Evolutionary conservation across 2,329 filamentous ascomycete species (phyloP), one percentile per base, ranked within the genome.

Genomic region (Cercospora nicotianae): DNA sequence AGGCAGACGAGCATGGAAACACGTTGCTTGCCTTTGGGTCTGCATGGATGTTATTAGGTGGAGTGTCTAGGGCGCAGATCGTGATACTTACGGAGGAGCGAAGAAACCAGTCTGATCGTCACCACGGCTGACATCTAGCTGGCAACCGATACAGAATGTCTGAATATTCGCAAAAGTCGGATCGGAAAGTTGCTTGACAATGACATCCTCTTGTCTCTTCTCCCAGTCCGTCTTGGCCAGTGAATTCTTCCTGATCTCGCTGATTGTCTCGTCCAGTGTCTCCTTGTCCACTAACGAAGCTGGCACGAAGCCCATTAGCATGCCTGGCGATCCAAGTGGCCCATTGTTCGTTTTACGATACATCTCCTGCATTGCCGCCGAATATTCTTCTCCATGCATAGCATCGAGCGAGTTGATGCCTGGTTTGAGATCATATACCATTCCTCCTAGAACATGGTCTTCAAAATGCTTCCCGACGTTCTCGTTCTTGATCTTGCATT

Each of bases 401-500:
- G 76, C 74, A 67, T 80, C 78, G 48, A 80, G 67, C 3, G 76
- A 78, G 8, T 72, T 67, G 28, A 77, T 66, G 13, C 77, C 79
- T 10, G 73, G 70, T 23, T 68, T 69, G 1, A 77, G 70, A 55
- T 78, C 74, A 60, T 74, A 78, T 2, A 76, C 64, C 72, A 77
- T 75, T 23, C 75, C 74, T n/a, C 67, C 71, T 2, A 72, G 71
- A 30, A 80, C 75, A 74, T 84, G 83, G 58, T 86, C 84, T 71
- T 79, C 77, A 68, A 87, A 86, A 59, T 84, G 81, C 26, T 82
- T 75, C 2, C 87, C 85, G 0, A 88, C 86, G 2, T 84, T 85
- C 0, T 83, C 82, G 1, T 87, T 74, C 58, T 85, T 79, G 2
- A 81, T 78, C 1, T 84, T 73, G 3, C 84, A 73, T 1, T 83